Evolutionary conservation across 2,329 filamentous ascomycete species (phyloP).

Genomic region (Aspergillus fructus): DNA sequence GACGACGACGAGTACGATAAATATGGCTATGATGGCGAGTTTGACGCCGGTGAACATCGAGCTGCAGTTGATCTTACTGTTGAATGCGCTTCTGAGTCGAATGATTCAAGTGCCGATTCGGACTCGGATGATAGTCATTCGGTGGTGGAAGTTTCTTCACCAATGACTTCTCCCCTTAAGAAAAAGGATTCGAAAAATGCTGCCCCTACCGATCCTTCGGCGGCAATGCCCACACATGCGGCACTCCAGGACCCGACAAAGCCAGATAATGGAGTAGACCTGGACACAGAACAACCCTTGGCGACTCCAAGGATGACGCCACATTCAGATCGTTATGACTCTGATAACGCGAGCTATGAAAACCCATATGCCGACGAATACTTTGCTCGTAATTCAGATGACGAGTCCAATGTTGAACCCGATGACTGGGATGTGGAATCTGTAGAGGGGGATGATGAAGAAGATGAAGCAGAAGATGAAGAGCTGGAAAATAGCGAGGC

Average conservation of each 20-base stretch:
- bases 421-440: slow-evolving; percentile 1
- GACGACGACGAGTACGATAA: slow-evolving; percentile 33
- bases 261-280: slow-evolving; percentile 14
- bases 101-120: slow-evolving; percentile 13
- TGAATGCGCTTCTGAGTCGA: slow-evolving; percentile 11
- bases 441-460: background rate
- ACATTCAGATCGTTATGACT: slow-evolving; percentile 5
- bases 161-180: slow-evolving; percentile 23
- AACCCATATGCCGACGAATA: slow-evolving; percentile 5
- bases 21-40: slow-evolving; percentile 14
- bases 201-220: background rate
- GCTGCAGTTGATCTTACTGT: slow-evolving; percentile 1
- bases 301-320: slow-evolving; percentile 26
- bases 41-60: background rate
- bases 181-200: slow-evolving; percentile 6
- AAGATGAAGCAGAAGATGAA: slow-evolving; percentile 10
- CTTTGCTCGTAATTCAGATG: slow-evolving; percentile 10
- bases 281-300: slow-evolving; percentile 18
- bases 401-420: background rate
- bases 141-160: slow-evolving; percentile 23
- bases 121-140: slow-evolving; percentile 21
- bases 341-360: background rate
- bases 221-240: background rate
- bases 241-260: slow-evolving; percentile 17
- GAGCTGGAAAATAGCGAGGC: slow-evolving; percentile 8